Evolutionary conservation across 345 rosid species (phyloP), one percentile per base, ranked within the genome.

Genomic region (Camelina neglecta): DNA sequence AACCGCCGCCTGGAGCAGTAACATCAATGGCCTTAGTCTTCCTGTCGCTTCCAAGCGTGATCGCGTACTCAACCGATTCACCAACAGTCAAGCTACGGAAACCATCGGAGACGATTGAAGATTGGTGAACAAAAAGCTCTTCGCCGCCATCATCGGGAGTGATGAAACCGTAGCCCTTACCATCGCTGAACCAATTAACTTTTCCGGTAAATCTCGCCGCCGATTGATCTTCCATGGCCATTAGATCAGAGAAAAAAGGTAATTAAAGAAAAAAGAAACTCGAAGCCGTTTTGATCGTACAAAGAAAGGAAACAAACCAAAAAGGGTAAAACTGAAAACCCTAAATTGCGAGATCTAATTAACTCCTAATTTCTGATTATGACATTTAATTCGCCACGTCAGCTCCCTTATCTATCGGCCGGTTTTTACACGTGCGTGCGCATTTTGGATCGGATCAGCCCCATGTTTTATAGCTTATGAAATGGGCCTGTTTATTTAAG

Each of bases 61-160:
- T 35, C 0, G 69, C 49, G 66, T 74, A 87, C 74, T 87, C 91
- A 18, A 87, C 91, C n/a, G 81, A 68, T 53, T 84, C 91, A 13
- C 83, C 89, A 31, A 80, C 80, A 24, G 79, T 75, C 13, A 87
- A 86, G 59, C 83, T 82, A 11, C 89, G 91, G 68, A 64, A 87
- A 41, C 91, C 95, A 48, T 84, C 89, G 26, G 97, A 91, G 54
- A 71, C 71, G 76, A 91, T 86, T 29, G 87, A 76, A 23, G 90
- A 78, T 39, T 91, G 95, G 50, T 91, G 97, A 66, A 89, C 95
- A 35, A 91, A 89, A 54, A 91, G 84, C 79, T 89, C 95, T 0
- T 85, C 88, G 31, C 86, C 84, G 8, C 88, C 97, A 15, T 81
- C 91, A 33, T 85, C 87, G 20, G 97, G 91, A 64, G 82, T 79